A percentile compares a stretch with the other conserved stretches of the same genome.
Evolutionary conservation across 1,139 yeast genomes (phyloP).

Genomic region (Hansenula lynferdii): DNA sequence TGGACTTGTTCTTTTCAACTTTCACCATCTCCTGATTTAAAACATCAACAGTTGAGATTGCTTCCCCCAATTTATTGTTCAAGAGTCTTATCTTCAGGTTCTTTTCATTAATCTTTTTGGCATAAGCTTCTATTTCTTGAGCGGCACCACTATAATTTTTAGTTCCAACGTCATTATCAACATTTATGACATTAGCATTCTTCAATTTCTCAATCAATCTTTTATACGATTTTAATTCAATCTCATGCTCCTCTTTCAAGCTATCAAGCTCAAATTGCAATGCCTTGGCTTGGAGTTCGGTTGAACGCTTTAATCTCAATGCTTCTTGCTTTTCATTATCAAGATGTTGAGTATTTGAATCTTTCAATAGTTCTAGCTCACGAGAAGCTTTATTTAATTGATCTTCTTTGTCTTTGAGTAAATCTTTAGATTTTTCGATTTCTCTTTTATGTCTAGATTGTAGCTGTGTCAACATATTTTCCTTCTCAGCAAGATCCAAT

Average conservation of each 20-base stretch:
- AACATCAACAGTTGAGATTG: constrained; percentile 12
- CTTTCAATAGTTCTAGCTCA: constrained; percentile 21
- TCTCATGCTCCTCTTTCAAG: constrained; percentile 26
- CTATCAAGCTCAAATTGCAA: constrained; percentile 34
- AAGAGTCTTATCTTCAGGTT: constrained; percentile 20
- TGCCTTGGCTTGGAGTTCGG: constrained; percentile 33
- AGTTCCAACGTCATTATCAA: background rate
- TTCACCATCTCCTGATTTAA: constrained; percentile 18
- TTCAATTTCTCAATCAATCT: constrained; percentile 13
- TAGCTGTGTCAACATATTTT: constrained; percentile 8
- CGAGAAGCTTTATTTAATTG: constrained; percentile 28
- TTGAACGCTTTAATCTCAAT: constrained; percentile 28
- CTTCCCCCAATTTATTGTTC: constrained; percentile 15
- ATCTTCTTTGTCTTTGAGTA: constrained; percentile 31
- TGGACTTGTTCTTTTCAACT: constrained; percentile 15
- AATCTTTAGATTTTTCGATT: constrained; percentile 25
- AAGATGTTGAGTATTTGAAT: constrained; percentile 21
- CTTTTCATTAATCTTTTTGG: constrained; percentile 21
- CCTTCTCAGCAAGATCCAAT: constrained; percentile 16
- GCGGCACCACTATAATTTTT: background rate
- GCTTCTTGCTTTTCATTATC: constrained; percentile 33
- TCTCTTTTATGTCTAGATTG: constrained; percentile 14
- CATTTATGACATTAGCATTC: constrained; percentile 3
- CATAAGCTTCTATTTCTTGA: constrained; percentile 17
- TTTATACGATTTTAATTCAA: constrained; percentile 29